phyloP scores from a whole-genome alignment of 1,139 yeast species.

The Suhomyces bribrorum region DNA sequence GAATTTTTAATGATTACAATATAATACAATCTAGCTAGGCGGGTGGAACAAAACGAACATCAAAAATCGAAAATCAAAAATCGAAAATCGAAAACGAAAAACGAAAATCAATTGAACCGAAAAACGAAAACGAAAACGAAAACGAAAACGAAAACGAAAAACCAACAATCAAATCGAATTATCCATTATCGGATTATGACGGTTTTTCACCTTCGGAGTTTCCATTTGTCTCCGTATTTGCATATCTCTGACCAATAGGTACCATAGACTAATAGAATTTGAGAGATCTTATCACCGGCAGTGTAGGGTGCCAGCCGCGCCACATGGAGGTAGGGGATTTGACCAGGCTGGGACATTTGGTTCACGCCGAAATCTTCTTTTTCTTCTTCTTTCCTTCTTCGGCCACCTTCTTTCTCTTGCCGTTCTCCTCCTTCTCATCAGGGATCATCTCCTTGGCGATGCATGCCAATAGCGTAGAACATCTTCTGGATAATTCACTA shows the following conservation, averaged over 20 bases:
- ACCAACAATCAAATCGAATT: no score
- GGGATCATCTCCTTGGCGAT: constrained; percentile 58
- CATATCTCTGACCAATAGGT: not conserved
- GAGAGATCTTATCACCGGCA: no score
- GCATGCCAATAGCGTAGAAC: constrained; percentile 64
- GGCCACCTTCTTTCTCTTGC: constrained; percentile 19
- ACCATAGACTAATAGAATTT: not conserved
- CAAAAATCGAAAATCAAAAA: no score
- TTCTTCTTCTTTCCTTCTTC: constrained; percentile 11
- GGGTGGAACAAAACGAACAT: no score
- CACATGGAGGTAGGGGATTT: no score
- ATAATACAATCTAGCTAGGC: not conserved
- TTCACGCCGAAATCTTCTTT: constrained; percentile 3
- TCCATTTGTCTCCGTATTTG: not conserved
- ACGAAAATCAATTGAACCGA: no score
- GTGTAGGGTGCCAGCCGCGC: no score
- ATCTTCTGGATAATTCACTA: constrained; percentile 66
- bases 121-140: no score
- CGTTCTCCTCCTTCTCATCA: constrained; percentile 17
- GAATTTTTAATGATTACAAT: not conserved
- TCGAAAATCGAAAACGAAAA: no score
- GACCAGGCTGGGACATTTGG: no score
- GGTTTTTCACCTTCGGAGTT: no score
- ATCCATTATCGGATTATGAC: not conserved
- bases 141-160: no score